Conservation (phyloP, 306 rosid genomes). For the Lagenaria siceraria region DNA sequence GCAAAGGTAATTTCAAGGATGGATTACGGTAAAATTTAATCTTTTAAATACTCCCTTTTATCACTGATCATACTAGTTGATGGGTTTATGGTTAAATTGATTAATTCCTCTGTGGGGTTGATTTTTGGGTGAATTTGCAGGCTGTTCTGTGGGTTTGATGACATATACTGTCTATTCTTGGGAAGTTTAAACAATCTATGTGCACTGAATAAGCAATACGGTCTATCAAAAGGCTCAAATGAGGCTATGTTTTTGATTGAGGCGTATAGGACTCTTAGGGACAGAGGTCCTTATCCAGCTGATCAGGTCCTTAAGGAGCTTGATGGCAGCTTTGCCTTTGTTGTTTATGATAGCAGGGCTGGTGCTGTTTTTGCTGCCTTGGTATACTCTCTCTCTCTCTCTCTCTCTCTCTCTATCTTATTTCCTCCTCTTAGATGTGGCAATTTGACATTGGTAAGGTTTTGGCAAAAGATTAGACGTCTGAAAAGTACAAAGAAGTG, state of each 20-base stretch:
- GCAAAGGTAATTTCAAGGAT: conserved; percentile 39
- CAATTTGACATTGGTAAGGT: not conserved
- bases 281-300: conserved; percentile 94
- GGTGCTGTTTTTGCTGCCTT: conserved; percentile 86
- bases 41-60: too few relatives aligned
- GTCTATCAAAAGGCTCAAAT: conserved; percentile 45
- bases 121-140: conserved; percentile 19
- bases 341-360: conserved; percentile 79
- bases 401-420: not conserved
- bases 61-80: too few relatives aligned
- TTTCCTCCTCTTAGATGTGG: not conserved
- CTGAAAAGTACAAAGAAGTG: too few relatives aligned
- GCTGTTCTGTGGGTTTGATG: conserved; percentile 81
- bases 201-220: conserved; percentile 56
- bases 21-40: too few relatives aligned
- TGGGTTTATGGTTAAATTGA: too few relatives aligned
- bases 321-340: conserved; percentile 93
- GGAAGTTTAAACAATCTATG: conserved; percentile 74
- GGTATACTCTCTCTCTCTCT: conserved; percentile 16
- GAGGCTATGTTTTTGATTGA: conserved; percentile 90
- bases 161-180: conserved; percentile 68
- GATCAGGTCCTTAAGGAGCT: conserved; percentile 92
- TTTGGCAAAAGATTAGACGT: not conserved
- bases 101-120: too few relatives aligned
- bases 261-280: conserved; percentile 83